Base-by-base conservation (phyloP, 2,329 filamentous ascomycete species). In the Microsporum audouinii region DNA sequence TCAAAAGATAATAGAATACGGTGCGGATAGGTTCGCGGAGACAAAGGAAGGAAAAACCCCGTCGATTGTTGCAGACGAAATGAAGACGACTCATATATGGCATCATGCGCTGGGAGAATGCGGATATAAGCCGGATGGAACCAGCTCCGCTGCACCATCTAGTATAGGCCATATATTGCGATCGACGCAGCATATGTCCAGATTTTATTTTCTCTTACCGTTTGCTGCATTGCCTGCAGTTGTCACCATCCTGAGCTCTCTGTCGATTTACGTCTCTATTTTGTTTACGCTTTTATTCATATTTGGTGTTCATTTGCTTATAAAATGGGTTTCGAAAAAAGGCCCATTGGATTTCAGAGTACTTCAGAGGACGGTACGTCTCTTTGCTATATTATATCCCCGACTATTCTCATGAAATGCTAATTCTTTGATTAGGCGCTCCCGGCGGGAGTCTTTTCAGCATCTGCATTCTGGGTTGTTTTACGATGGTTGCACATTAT, bases 1-100 rank as follows among this genome's bases (percentile, higher is more conserved):
- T 65, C 86, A 95, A 71, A 97, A 96, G 75, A 80, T 99, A 51
- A 83, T 99, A 67, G 94, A 99, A 77, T 96, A 96, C 72, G 95
- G 94, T 55, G 86, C 91, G 31, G 94, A 99, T 75, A 84, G 94
- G 53, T 97, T 95, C 71, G 90, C 88, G 41, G 88, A 91, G 76
- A 96, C 91, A 33, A 82, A 85, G 60, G 88, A 90, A 55, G 92
- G 92, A 64, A 97, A 99, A 80, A 94, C 91, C 5, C 94, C 94
- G 0, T 83, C 86, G 0, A 82, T 86, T 59, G 95, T 91, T 6
- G 92, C 94, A 1, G 82, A 85, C 67, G 94, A 97, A 73, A 91
- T 99, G 80, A 95, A 94, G 71, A 95, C 91, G 0, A 80, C 83
- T 56, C 80, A 83, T 29, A 85, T 90, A 58, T 97, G 91, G 89